phyloP scores from a whole-genome alignment of 495 filamentous ascomycete genomes.

The Pyronema omphalodes region DNA sequence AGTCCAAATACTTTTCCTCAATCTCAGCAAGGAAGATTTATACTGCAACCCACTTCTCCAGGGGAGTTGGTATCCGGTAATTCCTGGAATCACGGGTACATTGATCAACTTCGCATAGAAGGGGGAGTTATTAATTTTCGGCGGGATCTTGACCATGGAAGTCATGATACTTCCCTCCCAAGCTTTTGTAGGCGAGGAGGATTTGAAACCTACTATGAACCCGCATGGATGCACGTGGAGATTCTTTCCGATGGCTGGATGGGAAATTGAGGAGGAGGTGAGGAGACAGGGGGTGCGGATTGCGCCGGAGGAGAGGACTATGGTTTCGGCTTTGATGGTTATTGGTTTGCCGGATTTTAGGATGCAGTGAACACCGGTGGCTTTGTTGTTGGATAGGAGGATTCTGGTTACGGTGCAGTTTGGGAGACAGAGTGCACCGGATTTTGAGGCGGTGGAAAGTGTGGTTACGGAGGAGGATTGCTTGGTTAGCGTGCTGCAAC shows the following conservation, averaged over 20 bases:
- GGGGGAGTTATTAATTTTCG: conserved; percentile 61
- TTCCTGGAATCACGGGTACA: conserved; percentile 33
- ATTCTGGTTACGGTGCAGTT: not conserved
- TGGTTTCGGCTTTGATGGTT: not conserved
- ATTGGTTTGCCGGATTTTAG: not conserved
- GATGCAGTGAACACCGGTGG: not conserved
- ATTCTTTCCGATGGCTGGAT: conserved; percentile 66
- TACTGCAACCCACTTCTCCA: not conserved
- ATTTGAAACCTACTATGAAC: conserved; percentile 37
- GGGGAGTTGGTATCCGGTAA: conserved; percentile 1
- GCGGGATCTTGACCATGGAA: conserved; percentile 52
- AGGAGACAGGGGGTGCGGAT: conserved; percentile 60
- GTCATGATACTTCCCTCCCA: conserved; percentile 46
- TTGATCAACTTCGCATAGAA: conserved; percentile 72
- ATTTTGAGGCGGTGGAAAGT: conserved; percentile 55
- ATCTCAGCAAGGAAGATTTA: not conserved
- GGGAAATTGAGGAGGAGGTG: conserved; percentile 46
- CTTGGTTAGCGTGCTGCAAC: conserved; percentile 35
- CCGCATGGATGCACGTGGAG: conserved; percentile 63
- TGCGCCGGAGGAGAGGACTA: conserved; percentile 50
- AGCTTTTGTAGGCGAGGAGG: not conserved
- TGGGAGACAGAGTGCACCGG: conserved; percentile 63
- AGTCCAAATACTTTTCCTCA: not conserved
- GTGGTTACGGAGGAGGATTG: conserved; percentile 48
- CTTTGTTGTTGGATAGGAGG: not conserved